Evolutionary conservation across 371 early-diverging fungal species (phyloP).

Genomic region (Apophysomyces variabilis): DNA sequence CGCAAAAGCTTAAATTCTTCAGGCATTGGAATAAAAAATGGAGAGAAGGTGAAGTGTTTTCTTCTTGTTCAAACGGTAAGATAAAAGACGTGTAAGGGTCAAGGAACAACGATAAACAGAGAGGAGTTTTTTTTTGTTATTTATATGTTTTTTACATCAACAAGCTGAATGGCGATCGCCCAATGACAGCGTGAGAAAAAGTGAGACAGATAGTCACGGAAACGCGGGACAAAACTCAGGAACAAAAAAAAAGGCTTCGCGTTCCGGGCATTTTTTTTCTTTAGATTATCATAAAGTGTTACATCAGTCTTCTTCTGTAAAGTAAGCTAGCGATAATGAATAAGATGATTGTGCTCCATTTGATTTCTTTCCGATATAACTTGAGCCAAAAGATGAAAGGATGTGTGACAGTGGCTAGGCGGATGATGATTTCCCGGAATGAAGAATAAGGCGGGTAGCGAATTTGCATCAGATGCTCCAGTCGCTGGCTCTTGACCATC

Average conservation of each 20-base stretch:
- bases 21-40: constrained; percentile 12
- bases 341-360: constrained; percentile 5
- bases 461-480: constrained; percentile 41
- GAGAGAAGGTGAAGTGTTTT: background rate
- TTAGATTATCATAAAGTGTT: background rate
- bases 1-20: constrained; percentile 43
- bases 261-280: too few relatives aligned
- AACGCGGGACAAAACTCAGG: background rate
- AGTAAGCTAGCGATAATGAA: background rate
- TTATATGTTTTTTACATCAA: background rate
- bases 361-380: constrained; percentile 21
- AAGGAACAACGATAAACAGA: background rate
- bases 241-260: background rate
- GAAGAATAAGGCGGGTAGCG: constrained; percentile 69
- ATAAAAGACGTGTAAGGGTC: background rate
- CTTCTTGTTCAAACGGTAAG: background rate
- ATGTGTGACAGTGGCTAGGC: constrained; percentile 39
- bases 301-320: background rate
- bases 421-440: constrained; percentile 36
- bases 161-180: constrained; percentile 2
- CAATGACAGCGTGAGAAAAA: constrained; percentile 11
- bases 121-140: background rate
- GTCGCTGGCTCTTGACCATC: constrained; percentile 53
- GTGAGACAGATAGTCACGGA: constrained; percentile 8
- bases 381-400: constrained; percentile 37